Base-by-base conservation (phyloP, 106 monocot species). In the Hemerocallis citrina region DNA sequence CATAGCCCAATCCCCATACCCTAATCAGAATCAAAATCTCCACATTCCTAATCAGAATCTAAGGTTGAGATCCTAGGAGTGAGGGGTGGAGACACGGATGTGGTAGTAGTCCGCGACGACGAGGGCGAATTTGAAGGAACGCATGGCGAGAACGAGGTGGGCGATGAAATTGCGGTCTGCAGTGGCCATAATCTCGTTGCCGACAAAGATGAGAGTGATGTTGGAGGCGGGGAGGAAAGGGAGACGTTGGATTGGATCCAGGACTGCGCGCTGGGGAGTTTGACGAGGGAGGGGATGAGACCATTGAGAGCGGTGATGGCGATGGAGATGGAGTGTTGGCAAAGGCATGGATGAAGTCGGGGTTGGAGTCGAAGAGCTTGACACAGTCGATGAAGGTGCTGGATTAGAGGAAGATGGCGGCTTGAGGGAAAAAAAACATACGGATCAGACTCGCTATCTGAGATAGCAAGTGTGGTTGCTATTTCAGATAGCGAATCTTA, bases 151-250 rank as follows among this genome's bases (percentile, higher is more conserved):
- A 49, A 89, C 73, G 59, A 95, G 89, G 36, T 50, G 69, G 24
- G 77, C 70, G 39, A 89, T 86, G 55, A 89, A 80, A 42, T 46
- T 70, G 29, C 54, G 44, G 57, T 95, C 86, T 10, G 19, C 47
- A 47, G 77, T 64, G 58, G 65, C 67, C 52, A 95, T 48, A 72
- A 95, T 74, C 78, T 95, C 94, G 73, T 95, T 89, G 50, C 94
- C 94, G 49, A 80, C 83, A 56, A 62, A 57, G 42, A 94, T 28
- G 51, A 89, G 81, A 42, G 82, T 39, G 77, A 94, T 83, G 68
- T 86, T 78, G 61, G 94, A 81, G 70, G 85, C 72, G 7, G 94
- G 94, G 52, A 74, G 59, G 80, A 86, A 89, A 45, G 94, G 94
- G 22, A 70, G 48, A 95, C 46, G 70, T 83, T 63, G 70, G 85